These are phyloP conservation scores for Sclerotiophoma versabilis DNA, from an alignment of 2,329 filamentous ascomycete genomes.

Conservation along the genomic window DNA sequence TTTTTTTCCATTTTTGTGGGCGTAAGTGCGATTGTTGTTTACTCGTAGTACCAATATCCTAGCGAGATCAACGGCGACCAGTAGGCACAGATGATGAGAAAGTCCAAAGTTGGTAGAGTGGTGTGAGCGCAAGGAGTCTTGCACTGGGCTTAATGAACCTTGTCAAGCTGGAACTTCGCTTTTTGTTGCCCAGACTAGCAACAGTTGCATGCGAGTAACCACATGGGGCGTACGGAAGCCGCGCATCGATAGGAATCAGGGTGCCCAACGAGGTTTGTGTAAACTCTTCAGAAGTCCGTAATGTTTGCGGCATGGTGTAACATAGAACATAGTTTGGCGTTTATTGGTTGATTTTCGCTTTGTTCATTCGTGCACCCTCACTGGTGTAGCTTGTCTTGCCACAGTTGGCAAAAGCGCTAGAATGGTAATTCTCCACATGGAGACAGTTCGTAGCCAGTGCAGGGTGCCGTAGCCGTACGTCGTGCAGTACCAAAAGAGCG, in stretches of 20 bases:
- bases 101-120: neutral
- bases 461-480: conserved; percentile 4
- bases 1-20: neutral
- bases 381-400: neutral
- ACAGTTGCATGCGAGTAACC: conserved; percentile 24
- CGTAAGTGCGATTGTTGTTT: neutral
- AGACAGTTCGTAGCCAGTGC: neutral
- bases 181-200: conserved; percentile 27
- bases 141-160: neutral
- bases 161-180: conserved; percentile 26
- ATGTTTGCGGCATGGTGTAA: neutral
- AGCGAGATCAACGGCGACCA: neutral
- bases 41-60: neutral
- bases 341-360: conserved; percentile 8
- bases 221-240: conserved; percentile 9
- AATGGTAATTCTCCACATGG: conserved; percentile 5
- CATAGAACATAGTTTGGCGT: conserved; percentile 2
- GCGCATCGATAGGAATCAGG: conserved; percentile 18
- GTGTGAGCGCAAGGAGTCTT: neutral
- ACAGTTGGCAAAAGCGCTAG: neutral
- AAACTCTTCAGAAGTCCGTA: neutral
- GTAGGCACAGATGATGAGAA: neutral
- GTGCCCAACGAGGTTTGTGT: neutral
- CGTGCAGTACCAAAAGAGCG: neutral
- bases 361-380: neutral